Evolutionary conservation across 768 basidiomycete species (phyloP), one percentile per base, ranked within the genome.

Genomic region (Mycena latifolia): DNA sequence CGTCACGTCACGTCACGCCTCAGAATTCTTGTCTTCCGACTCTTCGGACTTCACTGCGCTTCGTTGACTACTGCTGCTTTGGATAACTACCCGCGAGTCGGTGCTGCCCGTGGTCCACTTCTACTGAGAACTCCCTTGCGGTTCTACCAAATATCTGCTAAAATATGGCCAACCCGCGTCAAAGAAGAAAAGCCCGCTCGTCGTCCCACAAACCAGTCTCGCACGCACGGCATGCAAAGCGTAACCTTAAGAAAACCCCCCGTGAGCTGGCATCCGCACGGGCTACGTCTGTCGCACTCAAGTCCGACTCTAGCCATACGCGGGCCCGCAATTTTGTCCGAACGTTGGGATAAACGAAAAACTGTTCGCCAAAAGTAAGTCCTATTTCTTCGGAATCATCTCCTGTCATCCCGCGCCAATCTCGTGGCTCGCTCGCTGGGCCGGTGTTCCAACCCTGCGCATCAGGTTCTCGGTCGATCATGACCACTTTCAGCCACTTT

Each of bases 321-420:
- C 59, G 95, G 92, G 7, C 95, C 95, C 2, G 90, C 91, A 74
- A 83, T 86, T 12, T 81, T 98, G 67, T 92, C 92, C 74, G 89
- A 92, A 48, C 89, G 89, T 60, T 98, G 96, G 96, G 93, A 98
- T 77, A 88, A 88, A 70, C 81, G 81, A 55, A 94, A 93, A 79
- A 98, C 96, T 14, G 90, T 96, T 20, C 87, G 86, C 68, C 96
- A 98, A 86, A 98, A 98, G 96, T 97, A 73, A 72, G 91, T 76
- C 60, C 64, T 63, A 8, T 63, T 62, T 53, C 43, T 65, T 65
- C 67, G 67, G 60, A 47, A 17, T 43, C 20, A n/a, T 11, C 20
- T 6, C 46, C 37, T 24, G n/a, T n/a, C n/a, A 27, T 39, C 45
- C 11, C 24, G 28, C 54, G 37, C 46, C 56, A 47, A 47, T 54